Evolutionary conservation across 176 grass and related monocot genomes (phyloP).

Genomic region (Bonia amplexicaulis): DNA sequence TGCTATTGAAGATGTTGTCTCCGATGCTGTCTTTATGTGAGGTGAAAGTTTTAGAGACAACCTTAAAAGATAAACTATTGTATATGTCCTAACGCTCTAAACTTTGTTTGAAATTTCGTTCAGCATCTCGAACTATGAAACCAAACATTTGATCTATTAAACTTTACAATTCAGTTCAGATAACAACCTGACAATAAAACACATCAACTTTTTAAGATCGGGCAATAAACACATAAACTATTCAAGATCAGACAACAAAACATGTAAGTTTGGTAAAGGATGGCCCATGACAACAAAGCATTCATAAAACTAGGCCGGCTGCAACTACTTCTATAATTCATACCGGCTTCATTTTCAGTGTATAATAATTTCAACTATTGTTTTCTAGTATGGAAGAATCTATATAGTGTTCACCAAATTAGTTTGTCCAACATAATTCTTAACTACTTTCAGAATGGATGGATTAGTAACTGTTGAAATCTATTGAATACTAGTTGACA

Average conservation of each 20-base stretch:
- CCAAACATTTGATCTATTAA: too few relatives aligned
- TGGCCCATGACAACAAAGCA: background rate
- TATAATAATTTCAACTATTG: constrained; percentile 10
- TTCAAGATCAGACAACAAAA: constrained; percentile 13
- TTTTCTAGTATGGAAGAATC: background rate
- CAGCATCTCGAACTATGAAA: fast-evolving
- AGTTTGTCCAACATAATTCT: background rate
- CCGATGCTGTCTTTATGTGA: too few relatives aligned
- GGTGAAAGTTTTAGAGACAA: too few relatives aligned
- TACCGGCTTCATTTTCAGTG: background rate
- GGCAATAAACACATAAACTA: background rate
- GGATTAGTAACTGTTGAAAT: background rate
- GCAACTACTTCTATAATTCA: constrained; percentile 17
- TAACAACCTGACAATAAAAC: background rate
- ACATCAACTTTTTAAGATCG: too few relatives aligned
- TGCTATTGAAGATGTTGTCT: too few relatives aligned
- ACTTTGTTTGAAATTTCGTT: too few relatives aligned
- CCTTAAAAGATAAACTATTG: too few relatives aligned
- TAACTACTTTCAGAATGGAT: background rate
- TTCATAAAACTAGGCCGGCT: background rate
- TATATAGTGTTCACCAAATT: background rate
- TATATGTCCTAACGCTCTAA: too few relatives aligned
- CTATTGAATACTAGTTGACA: background rate
- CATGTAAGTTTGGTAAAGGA: constrained; percentile 2
- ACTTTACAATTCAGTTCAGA: too few relatives aligned